Evolutionary conservation across 2,329 filamentous ascomycete genomes (phyloP).

Genomic region (Alternaria sp.): DNA sequence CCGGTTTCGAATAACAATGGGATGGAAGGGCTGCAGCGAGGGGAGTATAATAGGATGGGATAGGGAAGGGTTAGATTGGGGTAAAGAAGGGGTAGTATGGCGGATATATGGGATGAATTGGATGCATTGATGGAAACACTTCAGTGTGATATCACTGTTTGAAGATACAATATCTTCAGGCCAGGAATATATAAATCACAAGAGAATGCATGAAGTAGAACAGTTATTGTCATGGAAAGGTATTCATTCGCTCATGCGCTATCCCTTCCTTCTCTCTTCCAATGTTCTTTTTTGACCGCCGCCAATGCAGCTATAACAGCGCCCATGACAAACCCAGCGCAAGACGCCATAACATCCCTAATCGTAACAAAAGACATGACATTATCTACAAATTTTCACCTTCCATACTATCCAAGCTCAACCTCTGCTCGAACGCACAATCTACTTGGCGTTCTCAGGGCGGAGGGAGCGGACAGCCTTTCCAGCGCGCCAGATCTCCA

Average conservation of each 20-base stretch:
- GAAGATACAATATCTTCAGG: background rate
- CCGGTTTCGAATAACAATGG: background rate
- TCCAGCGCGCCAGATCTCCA: conserved; percentile 99
- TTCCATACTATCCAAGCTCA: background rate
- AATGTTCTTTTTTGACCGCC: background rate
- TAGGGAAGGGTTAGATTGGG: background rate
- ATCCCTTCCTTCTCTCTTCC: conserved; percentile 5
- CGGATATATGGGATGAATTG: background rate
- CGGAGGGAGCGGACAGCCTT: conserved; percentile 79
- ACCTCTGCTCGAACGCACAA: conserved; percentile 1
- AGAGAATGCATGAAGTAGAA: accelerated
- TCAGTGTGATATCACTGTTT: accelerated
- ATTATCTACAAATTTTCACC: conserved; percentile 32
- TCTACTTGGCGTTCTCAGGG: conserved; percentile 48
- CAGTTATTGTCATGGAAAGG: conserved; percentile 6
- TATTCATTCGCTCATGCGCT: conserved; percentile 19
- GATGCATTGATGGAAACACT: background rate
- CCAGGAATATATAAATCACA: background rate
- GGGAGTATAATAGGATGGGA: background rate
- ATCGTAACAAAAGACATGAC: conserved; percentile 26
- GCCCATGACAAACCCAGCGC: conserved; percentile 2
- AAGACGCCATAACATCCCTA: conserved; percentile 25
- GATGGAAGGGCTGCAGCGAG: background rate
- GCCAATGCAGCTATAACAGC: conserved; percentile 3
- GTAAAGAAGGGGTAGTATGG: background rate